phyloP scores from a whole-genome alignment of 805 yeast species.

The Metschnikowia shivogae region DNA sequence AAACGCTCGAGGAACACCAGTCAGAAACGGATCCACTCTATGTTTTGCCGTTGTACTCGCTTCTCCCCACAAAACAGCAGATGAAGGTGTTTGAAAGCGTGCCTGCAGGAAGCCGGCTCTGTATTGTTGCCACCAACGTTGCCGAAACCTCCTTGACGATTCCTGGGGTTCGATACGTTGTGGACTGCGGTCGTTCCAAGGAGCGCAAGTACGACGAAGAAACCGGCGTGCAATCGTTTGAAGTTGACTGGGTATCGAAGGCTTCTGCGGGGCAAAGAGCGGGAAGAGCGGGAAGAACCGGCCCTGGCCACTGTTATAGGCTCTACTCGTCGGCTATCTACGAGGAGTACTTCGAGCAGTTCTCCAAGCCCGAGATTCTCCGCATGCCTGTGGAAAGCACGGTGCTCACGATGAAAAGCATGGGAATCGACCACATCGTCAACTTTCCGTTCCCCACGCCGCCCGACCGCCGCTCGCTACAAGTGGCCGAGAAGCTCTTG shows the following conservation, averaged over 20 bases:
- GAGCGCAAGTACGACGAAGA: slow-evolving; percentile 78
- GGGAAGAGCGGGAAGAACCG: slow-evolving; percentile 98
- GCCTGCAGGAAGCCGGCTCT: slow-evolving; percentile 79
- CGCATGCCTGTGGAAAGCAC: slow-evolving; percentile 96
- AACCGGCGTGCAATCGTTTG: slow-evolving; percentile 90
- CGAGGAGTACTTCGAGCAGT: slow-evolving; percentile 79
- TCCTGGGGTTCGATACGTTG: slow-evolving; percentile 91
- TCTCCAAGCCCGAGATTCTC: slow-evolving; percentile 83
- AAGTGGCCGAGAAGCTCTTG: slow-evolving; percentile 63
- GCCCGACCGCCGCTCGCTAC: slow-evolving; percentile 61
- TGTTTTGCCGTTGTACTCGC: slow-evolving; percentile 87
- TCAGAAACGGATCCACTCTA: slow-evolving; percentile 73
- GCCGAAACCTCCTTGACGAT: slow-evolving; percentile 97
- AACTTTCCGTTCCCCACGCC: slow-evolving; percentile 98
- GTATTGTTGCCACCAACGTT: slow-evolving; percentile 94
- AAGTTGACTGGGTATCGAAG: slow-evolving; percentile 86
- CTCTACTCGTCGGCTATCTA: slow-evolving; percentile 89
- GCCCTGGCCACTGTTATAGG: slow-evolving; percentile 96
- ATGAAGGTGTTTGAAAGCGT: slow-evolving; percentile 86
- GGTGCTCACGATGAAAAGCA: slow-evolving; percentile 91
- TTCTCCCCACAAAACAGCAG: slow-evolving; percentile 92
- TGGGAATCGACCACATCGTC: slow-evolving; percentile 87
- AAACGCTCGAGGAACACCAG: slow-evolving; percentile 65
- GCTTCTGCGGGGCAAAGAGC: slow-evolving; percentile 95
- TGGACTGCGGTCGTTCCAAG: slow-evolving; percentile 92